A percentile compares a stretch with the other conserved stretches of the same genome.
phyloP scores from a whole-genome alignment of 2,329 filamentous ascomycete genomes.

The Pseudogymnoascus sp. region DNA sequence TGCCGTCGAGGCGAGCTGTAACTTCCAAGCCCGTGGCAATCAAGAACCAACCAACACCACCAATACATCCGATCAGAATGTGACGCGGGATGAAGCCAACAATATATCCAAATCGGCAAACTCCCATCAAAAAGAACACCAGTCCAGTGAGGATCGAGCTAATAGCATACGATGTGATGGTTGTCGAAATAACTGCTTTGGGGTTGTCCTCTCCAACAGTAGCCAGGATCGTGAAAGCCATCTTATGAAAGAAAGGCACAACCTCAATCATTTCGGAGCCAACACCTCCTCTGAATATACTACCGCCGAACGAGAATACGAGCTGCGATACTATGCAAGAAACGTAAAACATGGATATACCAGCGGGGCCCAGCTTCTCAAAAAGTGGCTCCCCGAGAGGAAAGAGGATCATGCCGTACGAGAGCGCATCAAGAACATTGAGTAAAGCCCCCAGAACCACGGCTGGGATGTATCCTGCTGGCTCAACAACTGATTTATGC shows the following conservation, averaged over 20 bases:
- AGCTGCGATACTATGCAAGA: conserved; percentile 93
- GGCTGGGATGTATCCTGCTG: conserved; percentile 68
- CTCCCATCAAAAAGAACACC: conserved; percentile 87
- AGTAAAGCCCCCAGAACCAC: conserved; percentile 83
- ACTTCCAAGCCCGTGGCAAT: conserved; percentile 89
- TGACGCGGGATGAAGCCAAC: conserved; percentile 96
- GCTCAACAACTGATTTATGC: conserved; percentile 56
- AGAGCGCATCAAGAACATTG: conserved; percentile 89
- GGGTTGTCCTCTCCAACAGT: conserved; percentile 72
- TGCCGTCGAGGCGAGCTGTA: conserved; percentile 79
- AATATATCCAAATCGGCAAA: conserved; percentile 79
- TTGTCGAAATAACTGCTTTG: conserved; percentile 85
- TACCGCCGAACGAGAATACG: conserved; percentile 76
- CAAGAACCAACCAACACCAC: conserved; percentile 92
- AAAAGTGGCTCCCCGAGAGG: conserved; percentile 84
- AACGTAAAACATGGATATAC: conserved; percentile 97
- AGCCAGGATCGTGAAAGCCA: conserved; percentile 81
- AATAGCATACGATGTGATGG: conserved; percentile 81
- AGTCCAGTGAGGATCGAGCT: conserved; percentile 86
- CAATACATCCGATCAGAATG: conserved; percentile 94
- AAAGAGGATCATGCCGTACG: conserved; percentile 95
- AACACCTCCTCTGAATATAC: conserved; percentile 82
- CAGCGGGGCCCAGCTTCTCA: conserved; percentile 76
- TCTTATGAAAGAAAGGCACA: conserved; percentile 97
- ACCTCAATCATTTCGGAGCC: conserved; percentile 98